Evolutionary conservation across 352 stramenopile species (phyloP), one percentile per base, ranked within the genome.

Genomic region (Bremia lactucae): DNA sequence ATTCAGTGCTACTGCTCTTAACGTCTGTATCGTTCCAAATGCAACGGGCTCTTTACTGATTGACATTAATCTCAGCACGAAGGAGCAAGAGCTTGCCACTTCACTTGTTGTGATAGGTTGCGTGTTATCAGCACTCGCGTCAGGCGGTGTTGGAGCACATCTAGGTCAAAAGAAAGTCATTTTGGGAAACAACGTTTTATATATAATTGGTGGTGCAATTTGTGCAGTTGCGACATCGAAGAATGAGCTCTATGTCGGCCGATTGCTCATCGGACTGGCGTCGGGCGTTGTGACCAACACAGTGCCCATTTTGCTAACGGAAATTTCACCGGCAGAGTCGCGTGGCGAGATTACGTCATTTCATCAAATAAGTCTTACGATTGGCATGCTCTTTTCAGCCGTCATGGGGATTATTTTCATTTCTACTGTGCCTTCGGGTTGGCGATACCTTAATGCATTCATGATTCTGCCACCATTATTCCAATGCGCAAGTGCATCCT

Each of bases 291-390:
- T 85, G 14, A 88, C 73, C 15, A 87, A 87, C 53, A 87, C 81
- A 6, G 75, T 84, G 14, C 79, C 82, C 4, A 83, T 94, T 22
- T 53, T 94, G 28, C 49, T 94, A 21, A 84, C 77, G 19, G 82
- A 94, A 43, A 91, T 94, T 36, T 77, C 82, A 24, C 74, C 82
- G 0, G 51, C 55, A 13, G 42, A 54, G 7, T 71, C 62, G 20
- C 65, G 75, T 10, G 82, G 82, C 2, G 66, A 77, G 40, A 87
- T 96, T 48, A 92, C 81, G 13, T 86, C 80, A 36, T 66, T 93
- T 18, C 85, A 96, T 42, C 83, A 96, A 46, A 61, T 95, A 14
- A 66, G 75, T 49, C 49, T 96, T 21, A 95, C 85, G 13, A 80
- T 95, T 42, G 85, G 83, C 24, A 95, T 95, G 49, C 61, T 96